phyloP scores from a whole-genome alignment of 1,139 yeast genomes.

The Nematodospora anomalae region DNA sequence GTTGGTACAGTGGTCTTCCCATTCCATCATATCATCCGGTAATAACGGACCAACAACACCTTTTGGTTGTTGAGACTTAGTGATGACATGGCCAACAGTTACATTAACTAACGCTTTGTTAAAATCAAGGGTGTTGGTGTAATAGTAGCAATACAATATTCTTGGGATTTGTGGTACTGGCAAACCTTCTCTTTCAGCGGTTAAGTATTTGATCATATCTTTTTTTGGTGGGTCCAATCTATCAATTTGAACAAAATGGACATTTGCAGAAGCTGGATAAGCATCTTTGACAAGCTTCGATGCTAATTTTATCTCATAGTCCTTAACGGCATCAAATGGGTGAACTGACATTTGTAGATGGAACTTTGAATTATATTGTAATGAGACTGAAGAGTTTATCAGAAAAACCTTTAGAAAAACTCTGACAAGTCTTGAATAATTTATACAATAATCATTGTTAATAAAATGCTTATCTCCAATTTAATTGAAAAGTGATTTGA shows the following conservation, averaged over 20 bases:
- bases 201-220: slow-evolving; percentile 66
- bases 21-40: slow-evolving; percentile 61
- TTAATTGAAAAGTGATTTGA: too few species aligned
- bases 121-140: slow-evolving; percentile 55
- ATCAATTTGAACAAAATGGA: slow-evolving; percentile 75
- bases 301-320: slow-evolving; percentile 63
- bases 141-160: slow-evolving; percentile 67
- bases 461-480: too few species aligned
- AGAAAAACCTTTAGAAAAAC: too few species aligned
- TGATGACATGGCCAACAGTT: slow-evolving; percentile 61
- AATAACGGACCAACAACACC: slow-evolving; percentile 76
- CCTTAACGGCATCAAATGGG: slow-evolving; percentile 70
- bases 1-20: slow-evolving; percentile 50
- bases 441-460: too few species aligned
- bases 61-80: slow-evolving; percentile 54
- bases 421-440: too few species aligned
- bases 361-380: background rate
- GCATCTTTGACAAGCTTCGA: slow-evolving; percentile 63
- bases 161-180: slow-evolving; percentile 62
- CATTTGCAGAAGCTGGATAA: slow-evolving; percentile 44
- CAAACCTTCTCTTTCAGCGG: slow-evolving; percentile 64
- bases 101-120: slow-evolving; percentile 76
- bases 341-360: slow-evolving; percentile 25
- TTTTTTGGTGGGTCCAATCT: slow-evolving; percentile 81
- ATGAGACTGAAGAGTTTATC: background rate